Evolutionary conservation across 1,284 basidiomycete genomes (phyloP), one percentile per base, ranked within the genome.

Genomic region (Trichosporon sp.): DNA sequence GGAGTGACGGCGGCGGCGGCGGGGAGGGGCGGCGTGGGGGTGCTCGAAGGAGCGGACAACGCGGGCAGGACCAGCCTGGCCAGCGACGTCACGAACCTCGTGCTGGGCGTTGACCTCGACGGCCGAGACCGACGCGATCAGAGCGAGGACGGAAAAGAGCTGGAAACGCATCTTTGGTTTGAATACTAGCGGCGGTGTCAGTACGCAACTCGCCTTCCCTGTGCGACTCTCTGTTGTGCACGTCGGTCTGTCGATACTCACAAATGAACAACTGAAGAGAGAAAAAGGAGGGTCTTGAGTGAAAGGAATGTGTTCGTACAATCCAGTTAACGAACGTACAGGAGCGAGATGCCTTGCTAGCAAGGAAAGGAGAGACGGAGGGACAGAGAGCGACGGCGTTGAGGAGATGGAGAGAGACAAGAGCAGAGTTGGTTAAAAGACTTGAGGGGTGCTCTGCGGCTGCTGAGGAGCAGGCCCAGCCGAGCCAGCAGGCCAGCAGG

Each of bases 241-340:
- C 38, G 38, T 42, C 38, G 18, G n/a, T 12, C 12, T 12, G 32
- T 56, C 23, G n/a, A 27, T n/a, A 35, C 21, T 65, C 32, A 53
- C 23, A 58, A 38, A 42, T 38, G 32, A 35, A 65, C 64, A 65
- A 56, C 11, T 34, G 47, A 18, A 38, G 58, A 12, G 47, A 38
- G 47, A 27, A n/a, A 53, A 65, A 65, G 7, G 64, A 56, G 32
- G 29, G 51, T 56, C 51, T 34, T 53, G 51, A 65, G 15, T 18
- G 32, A 27, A 65, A 65, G 8, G 65, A 65, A 38, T 65, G 65
- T 65, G 65, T 65, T 65, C 65, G 65, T 65, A 21, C 65, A 65
- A 65, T 60, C 56, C 56, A 60, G 56, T 34, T 51, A 65, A 65
- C 65, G 32, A 42, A 38, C 32, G 51, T 65, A 34, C 27, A 53